Percentiles rank a stretch among this genome's conserved stretches.
phyloP scores from a whole-genome alignment of 768 basidiomycete genomes.

The Russula griseocarnosa region DNA sequence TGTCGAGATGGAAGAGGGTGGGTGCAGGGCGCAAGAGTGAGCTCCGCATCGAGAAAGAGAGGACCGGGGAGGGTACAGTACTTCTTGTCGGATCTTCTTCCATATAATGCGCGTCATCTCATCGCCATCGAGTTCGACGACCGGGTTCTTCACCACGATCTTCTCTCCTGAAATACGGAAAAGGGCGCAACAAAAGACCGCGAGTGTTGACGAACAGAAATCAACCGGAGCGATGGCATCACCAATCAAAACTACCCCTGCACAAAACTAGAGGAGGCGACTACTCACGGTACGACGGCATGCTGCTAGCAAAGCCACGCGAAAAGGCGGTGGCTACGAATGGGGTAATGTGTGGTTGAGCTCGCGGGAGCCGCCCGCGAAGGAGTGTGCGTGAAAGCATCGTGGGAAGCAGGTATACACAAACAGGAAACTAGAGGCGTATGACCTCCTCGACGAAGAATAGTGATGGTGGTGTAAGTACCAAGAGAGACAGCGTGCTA shows the following conservation, averaged over 20 bases:
- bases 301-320: slow-evolving; percentile 24
- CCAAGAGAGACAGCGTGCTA: neutral
- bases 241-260: neutral
- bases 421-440: neutral
- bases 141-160: slow-evolving; percentile 81
- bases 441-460: neutral
- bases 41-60: neutral
- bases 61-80: slow-evolving; percentile 36
- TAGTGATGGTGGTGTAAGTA: slow-evolving; percentile 1
- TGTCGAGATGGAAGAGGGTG: slow-evolving; percentile 33
- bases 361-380: slow-evolving; percentile 17
- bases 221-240: neutral
- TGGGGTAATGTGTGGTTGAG: slow-evolving; percentile 6
- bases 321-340: slow-evolving; percentile 2
- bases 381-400: slow-evolving; percentile 20
- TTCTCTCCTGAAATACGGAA: slow-evolving; percentile 38
- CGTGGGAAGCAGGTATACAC: slow-evolving; percentile 11
- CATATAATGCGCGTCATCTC: slow-evolving; percentile 99
- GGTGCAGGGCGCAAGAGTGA: slow-evolving; percentile 1
- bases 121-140: slow-evolving; percentile 95
- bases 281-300: slow-evolving; percentile 24
- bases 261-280: neutral
- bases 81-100: slow-evolving; percentile 97
- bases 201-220: neutral
- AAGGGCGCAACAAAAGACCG: neutral